Evolutionary conservation across 2,329 filamentous ascomycete species (phyloP), one percentile per base, ranked within the genome.

Genomic region (Phaeosphaeriaceae sp.): DNA sequence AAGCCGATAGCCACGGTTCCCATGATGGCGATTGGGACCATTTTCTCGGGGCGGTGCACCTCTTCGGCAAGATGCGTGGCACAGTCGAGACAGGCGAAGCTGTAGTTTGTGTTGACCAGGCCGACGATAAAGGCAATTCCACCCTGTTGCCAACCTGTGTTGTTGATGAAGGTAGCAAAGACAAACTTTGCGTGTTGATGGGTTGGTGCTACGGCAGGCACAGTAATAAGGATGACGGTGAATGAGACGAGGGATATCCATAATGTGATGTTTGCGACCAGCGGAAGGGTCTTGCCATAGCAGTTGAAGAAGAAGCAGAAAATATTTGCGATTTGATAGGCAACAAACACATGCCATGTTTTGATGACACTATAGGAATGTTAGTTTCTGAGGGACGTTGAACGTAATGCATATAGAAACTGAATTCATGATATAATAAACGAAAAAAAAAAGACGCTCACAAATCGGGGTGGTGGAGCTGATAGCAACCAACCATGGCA

Each of bases 61-160:
- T 82, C 80, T 53, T 82, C 80, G 0, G 79, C 78, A 34, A 82
- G 69, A 58, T 81, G 78, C 3, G 77, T 78, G 7, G 78, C 78
- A 30, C 73, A 75, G 60, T 82, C 79, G 12, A 82, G 72, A 43
- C 78, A 80, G 13, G 77, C 76, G 50, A 80, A 81, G 30, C 75
- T 70, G 75, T 76, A 81, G 57, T 81, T 80, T 15, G 76, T 75
- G 55, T 79, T 80, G 48, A 81, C 76, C 5, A 81, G 70, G 23
- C 80, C 80, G 42, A 80, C 76, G 36, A 82, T 76, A 65, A 81
- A 81, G 16, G 77, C 78, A 36, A 82, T 76, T 17, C 77, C 78
- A 50, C 73, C 70, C 36, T 73, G 64, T 8, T 59, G 48, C 79
- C 77, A 81, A 17, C 77, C 79, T 0, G 77, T 81, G 50, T 76